Conservation (phyloP, 257 asterid genomes). For the Solanum bulbocastanum region DNA sequence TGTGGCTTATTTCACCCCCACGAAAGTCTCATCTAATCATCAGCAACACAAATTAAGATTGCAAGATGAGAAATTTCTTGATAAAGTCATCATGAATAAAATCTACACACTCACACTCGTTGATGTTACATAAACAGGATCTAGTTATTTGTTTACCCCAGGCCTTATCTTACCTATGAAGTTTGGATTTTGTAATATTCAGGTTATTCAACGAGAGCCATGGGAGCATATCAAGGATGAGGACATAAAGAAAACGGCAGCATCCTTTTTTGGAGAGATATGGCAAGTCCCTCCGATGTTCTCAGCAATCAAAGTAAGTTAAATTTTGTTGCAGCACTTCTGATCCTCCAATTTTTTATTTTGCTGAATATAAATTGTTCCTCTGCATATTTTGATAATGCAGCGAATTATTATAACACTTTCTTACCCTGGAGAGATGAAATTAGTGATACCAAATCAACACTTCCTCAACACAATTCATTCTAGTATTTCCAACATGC, state of each 20-base stretch:
- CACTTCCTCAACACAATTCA: not conserved
- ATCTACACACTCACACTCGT: not conserved
- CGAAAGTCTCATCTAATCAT: not conserved
- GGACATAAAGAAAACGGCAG: slow-evolving; percentile 70
- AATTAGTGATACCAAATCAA: not conserved
- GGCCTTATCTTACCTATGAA: not conserved
- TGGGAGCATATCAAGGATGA: slow-evolving; percentile 93
- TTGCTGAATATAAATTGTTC: not conserved
- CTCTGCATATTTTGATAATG: not conserved
- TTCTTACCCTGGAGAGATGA: not conserved
- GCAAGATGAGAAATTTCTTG: not conserved
- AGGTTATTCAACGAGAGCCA: slow-evolving; percentile 88
- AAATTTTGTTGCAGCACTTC: not conserved
- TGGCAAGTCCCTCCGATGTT: slow-evolving; percentile 99
- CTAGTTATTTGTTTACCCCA: not conserved
- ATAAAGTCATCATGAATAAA: not conserved
- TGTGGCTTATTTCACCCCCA: not conserved
- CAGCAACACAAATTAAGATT: not conserved
- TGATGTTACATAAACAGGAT: not conserved
- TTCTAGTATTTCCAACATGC: not conserved
- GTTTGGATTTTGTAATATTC: not conserved
- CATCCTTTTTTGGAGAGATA: slow-evolving; percentile 78
- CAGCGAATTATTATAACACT: not conserved
- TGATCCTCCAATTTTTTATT: not conserved
- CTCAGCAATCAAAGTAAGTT: slow-evolving; percentile 93